Percentiles rank a stretch among this genome's conserved stretches.
These are phyloP conservation scores for Angophora floribunda DNA, from an alignment of 345 rosid genomes.

Conservation along the genomic window DNA sequence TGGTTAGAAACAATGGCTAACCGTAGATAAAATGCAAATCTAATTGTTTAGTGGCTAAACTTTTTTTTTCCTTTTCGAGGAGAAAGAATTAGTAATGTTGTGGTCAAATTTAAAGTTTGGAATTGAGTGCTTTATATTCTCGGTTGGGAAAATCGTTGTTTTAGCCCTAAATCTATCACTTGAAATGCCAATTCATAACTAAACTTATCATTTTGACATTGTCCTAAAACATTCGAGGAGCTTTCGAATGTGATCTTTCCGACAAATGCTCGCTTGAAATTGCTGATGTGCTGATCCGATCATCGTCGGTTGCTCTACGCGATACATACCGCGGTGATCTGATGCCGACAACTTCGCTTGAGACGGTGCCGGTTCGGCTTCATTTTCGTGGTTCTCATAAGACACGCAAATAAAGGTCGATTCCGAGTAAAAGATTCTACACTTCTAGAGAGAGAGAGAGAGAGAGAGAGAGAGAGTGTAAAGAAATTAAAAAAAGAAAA, in stretches of 20 bases:
- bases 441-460: neutral
- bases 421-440: neutral
- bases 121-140: neutral
- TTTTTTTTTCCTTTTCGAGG: neutral
- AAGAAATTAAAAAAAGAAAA: neutral
- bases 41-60: neutral
- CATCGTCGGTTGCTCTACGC: neutral
- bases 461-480: no score
- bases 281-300: neutral
- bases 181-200: neutral
- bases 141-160: neutral
- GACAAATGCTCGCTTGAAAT: neutral
- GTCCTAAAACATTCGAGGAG: neutral
- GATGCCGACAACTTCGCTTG: neutral
- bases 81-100: neutral
- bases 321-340: no score
- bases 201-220: neutral
- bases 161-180: neutral
- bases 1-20: neutral
- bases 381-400: neutral
- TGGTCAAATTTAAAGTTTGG: neutral
- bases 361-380: neutral
- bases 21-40: neutral
- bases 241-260: neutral
- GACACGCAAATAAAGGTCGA: neutral